Percentiles rank a stretch among this genome's conserved stretches.
phyloP scores from a whole-genome alignment of 2,329 filamentous ascomycete species.

The Thermothelomyces thermophilus region DNA sequence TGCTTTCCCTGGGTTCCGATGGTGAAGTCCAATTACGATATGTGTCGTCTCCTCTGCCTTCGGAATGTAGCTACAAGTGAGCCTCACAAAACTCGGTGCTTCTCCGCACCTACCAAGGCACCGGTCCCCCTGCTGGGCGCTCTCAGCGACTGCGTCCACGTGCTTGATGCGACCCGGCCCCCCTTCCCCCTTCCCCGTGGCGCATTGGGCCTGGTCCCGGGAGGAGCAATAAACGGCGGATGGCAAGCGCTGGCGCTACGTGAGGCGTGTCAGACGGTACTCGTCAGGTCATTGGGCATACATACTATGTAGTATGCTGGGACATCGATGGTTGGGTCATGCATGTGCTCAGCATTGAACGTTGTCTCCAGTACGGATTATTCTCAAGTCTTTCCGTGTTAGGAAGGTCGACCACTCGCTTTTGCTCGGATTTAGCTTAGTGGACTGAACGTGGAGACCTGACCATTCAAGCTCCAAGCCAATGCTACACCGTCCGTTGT shows the following conservation, averaged over 20 bases:
- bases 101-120: no score
- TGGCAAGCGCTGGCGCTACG: conserved; percentile 19
- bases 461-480: background rate
- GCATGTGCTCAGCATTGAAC: background rate
- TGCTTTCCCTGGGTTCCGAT: no score
- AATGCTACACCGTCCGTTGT: background rate
- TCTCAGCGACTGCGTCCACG: background rate
- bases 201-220: conserved; percentile 3
- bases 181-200: no score
- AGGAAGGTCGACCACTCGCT: conserved; percentile 12
- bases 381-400: conserved; percentile 8
- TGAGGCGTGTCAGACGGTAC: conserved; percentile 5
- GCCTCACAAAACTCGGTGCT: no score
- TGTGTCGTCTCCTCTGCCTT: no score
- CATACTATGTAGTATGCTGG: no score
- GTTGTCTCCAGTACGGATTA: background rate
- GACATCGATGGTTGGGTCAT: background rate
- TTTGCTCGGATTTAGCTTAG: background rate
- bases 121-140: no score
- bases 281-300: conserved; percentile 9
- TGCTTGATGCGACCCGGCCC: background rate
- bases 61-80: no score
- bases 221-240: conserved; percentile 10
- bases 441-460: conserved; percentile 11
- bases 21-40: background rate